A percentile compares a stretch with the other conserved stretches of the same genome.
phyloP scores from a whole-genome alignment of 345 rosid genomes.

The Salix purpurea region DNA sequence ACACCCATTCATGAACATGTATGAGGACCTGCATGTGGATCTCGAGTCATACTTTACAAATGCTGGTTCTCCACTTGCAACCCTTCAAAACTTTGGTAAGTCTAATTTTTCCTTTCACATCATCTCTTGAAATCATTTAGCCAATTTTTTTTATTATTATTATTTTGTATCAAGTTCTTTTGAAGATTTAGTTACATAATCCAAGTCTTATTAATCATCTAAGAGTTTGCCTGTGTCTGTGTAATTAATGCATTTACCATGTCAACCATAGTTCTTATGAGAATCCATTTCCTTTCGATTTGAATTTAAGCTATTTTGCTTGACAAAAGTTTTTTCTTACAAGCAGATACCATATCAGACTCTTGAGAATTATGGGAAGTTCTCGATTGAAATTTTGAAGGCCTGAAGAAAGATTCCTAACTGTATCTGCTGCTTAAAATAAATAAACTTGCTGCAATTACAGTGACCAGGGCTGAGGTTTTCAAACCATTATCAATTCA shows the following conservation, averaged over 20 bases:
- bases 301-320: background rate
- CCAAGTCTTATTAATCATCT: background rate
- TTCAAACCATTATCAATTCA: background rate
- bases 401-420: background rate
- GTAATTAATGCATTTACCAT: background rate
- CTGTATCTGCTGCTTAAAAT: constrained; percentile 1
- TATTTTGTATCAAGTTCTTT: background rate
- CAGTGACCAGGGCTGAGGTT: constrained; percentile 1
- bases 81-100: constrained; percentile 51
- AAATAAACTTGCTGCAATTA: background rate
- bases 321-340: background rate
- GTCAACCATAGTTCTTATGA: background rate
- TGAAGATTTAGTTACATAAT: background rate
- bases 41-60: constrained; percentile 80
- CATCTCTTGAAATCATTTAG: background rate
- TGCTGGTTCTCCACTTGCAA: constrained; percentile 90
- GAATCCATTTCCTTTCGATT: background rate
- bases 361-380: background rate
- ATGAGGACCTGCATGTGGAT: constrained; percentile 52
- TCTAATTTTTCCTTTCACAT: constrained; percentile 6
- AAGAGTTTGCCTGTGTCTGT: background rate
- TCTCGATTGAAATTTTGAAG: background rate
- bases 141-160: background rate
- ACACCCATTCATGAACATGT: constrained; percentile 72
- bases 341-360: constrained; percentile 3